Evolutionary conservation across 2,329 filamentous ascomycete genomes (phyloP), one percentile per base, ranked within the genome.

Genomic region (Colletotrichum tropicicola): DNA sequence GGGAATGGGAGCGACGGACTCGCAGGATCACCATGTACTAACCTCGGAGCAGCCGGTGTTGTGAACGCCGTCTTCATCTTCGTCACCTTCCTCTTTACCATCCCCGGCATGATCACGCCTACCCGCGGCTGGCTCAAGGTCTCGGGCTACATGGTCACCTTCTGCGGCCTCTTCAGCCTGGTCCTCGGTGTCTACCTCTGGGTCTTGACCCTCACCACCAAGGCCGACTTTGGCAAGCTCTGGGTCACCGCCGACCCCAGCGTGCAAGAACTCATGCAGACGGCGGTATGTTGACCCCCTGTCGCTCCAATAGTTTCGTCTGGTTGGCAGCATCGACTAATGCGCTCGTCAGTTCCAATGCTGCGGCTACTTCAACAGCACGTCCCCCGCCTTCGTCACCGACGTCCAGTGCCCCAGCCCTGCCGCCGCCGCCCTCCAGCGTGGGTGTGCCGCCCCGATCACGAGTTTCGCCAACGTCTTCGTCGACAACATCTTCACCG

Each of bases 331-430:
- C n/a, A n/a, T 7, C 56, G 67, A 70, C 68, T 71, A 30, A 70
- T 71, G n/a, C 15, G 45, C 10, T 10, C 25, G 12, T 27, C 72
- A 93, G 89, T 94, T 95, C 75, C 75, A 87, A 71, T 96, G 92
- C 86, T 96, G 92, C 71, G 92, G 92, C 67, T 96, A 92, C 79
- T 79, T 87, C 70, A 93, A 94, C 79, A 88, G 85, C 75, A 91
- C 89, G 5, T 84, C 87, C 12, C 91, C 91, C 10, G 88, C 89
- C 54, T 95, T 94, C 74, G 83, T 93, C 68, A 88, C 86, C 59
- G 90, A 94, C 71, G 69, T 76, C 6, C 87, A 85, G 2, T 96
- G 92, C 76, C 84, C 88, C 9, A 92, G 89, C 73, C 87, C 91
- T 6, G 87, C 91, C 3, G 86, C 89, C 37, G 92, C 92, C 2